Conservation (phyloP, 169 alveolate species). For the Cryptosporidium canis region DNA sequence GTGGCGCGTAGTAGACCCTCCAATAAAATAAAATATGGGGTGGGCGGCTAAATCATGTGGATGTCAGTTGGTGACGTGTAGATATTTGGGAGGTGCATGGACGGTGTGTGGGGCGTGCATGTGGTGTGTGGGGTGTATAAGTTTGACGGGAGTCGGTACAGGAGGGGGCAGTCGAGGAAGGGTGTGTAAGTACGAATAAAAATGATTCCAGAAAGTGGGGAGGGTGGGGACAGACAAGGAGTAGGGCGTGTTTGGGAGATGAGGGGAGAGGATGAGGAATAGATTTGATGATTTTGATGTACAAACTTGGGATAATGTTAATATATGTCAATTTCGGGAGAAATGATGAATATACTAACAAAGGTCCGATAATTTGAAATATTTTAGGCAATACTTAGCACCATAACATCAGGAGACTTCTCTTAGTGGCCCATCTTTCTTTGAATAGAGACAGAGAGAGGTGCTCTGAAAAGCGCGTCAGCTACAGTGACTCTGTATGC, state of each 20-base stretch:
- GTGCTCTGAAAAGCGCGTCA: background rate
- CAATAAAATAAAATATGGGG: background rate
- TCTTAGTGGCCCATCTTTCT: too few relatives aligned
- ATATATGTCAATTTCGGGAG: background rate
- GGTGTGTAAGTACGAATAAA: too few relatives aligned
- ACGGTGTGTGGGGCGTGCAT: background rate
- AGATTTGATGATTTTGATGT: background rate
- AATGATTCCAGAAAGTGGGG: too few relatives aligned
- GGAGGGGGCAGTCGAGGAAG: too few relatives aligned
- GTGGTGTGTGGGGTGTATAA: too few relatives aligned
- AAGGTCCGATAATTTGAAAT: slow-evolving; percentile 34
- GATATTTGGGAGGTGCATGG: background rate
- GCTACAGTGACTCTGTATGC: slow-evolving; percentile 72
- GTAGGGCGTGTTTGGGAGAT: too few relatives aligned
- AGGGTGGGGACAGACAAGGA: too few relatives aligned
- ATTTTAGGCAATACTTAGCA: slow-evolving; percentile 64
- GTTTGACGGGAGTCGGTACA: too few relatives aligned
- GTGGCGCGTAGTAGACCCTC: background rate
- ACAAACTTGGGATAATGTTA: slow-evolving; percentile 29
- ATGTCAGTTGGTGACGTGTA: background rate
- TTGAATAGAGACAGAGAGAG: too few relatives aligned
- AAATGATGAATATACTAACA: background rate
- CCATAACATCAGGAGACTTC: slow-evolving; percentile 21
- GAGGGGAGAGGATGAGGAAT: background rate
- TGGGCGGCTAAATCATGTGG: background rate